phyloP scores from a whole-genome alignment of 2,329 filamentous ascomycete genomes.

The Exophiala viscosa region DNA sequence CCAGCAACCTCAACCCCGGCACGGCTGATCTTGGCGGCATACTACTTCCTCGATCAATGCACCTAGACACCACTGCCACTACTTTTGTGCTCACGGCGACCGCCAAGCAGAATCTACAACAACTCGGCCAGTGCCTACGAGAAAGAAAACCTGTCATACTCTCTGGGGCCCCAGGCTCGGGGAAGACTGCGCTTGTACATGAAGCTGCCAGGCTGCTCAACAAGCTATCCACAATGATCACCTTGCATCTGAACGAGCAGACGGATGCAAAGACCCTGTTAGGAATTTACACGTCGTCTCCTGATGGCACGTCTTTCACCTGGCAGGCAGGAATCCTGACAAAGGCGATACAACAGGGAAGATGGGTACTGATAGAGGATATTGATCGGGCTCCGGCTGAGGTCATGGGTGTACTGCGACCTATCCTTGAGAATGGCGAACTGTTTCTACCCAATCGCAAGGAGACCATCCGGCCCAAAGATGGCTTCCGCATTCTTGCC shows the following conservation, averaged over 20 bases:
- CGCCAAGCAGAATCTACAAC: conserved; percentile 66
- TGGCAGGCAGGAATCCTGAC: conserved; percentile 93
- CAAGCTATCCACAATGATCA: conserved; percentile 79
- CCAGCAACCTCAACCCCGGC: conserved; percentile 50
- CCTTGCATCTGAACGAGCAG: conserved; percentile 94
- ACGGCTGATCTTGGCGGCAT: conserved; percentile 64
- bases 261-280: conserved; percentile 96
- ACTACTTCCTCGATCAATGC: conserved; percentile 63
- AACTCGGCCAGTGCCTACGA: conserved; percentile 65
- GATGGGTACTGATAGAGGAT: conserved; percentile 97
- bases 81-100: conserved; percentile 68
- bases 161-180: conserved; percentile 76
- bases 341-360: conserved; percentile 85
- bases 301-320: conserved; percentile 80
- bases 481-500: conserved; percentile 85
- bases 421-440: conserved; percentile 88
- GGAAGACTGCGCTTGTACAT: conserved; percentile 83
- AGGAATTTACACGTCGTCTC: conserved; percentile 87
- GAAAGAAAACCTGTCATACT: conserved; percentile 70
- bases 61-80: conserved; percentile 46
- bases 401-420: conserved; percentile 86
- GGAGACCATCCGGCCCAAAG: conserved; percentile 76
- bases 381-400: conserved; percentile 92
- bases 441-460: conserved; percentile 84
- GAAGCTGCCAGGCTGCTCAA: conserved; percentile 77